Evolutionary conservation across 495 filamentous ascomycete species (phyloP), one percentile per base, ranked within the genome.

Genomic region (Annulohypoxylon bovei): DNA sequence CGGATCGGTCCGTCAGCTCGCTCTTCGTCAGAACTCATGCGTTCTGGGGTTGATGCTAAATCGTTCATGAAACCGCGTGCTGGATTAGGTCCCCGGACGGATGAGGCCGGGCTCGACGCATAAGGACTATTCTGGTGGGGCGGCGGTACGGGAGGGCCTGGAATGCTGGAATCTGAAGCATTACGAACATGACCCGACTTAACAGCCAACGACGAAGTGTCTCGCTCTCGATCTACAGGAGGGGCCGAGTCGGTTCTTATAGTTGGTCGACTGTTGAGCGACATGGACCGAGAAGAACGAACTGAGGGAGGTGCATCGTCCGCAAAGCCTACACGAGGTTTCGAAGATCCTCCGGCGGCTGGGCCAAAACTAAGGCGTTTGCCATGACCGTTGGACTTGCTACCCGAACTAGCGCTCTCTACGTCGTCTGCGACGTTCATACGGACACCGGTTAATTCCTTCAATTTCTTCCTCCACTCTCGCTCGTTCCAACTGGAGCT

Each of bases 401-500:
- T 50, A 73, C 91, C 92, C 54, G 88, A 87, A 55, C 83, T 79
- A 18, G 55, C 62, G 68, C 70, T 71, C 53, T 65, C 70, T 46
- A 76, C 79, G 62, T 87, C 85, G 68, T 85, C 83, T 27, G 83
- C 78, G 23, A 77, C 76, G 14, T 79, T 81, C 87, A 96, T 93
- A 8, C 94, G 90, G 32, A 87, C 88, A n/a, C 90, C 85, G 1
- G 96, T 98, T 42, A 95, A 82, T 58, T 97, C 93, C 81, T 98
- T 98, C 79, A 99, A 76, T 75, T 92, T 88, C 72, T 85, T 87
- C 60, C 95, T 87, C 96, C 96, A 98, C 69, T 97, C 90, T n/a
- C 89, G 82, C 78, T 98, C 96, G 39, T 81, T 89, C 92, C 94
- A 97, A n/a, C 77, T 84, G 27, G 87, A 78, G 77, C 90, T 95